Conservation (phyloP, 2,329 filamentous ascomycete species). For the Claviceps cyperi region DNA sequence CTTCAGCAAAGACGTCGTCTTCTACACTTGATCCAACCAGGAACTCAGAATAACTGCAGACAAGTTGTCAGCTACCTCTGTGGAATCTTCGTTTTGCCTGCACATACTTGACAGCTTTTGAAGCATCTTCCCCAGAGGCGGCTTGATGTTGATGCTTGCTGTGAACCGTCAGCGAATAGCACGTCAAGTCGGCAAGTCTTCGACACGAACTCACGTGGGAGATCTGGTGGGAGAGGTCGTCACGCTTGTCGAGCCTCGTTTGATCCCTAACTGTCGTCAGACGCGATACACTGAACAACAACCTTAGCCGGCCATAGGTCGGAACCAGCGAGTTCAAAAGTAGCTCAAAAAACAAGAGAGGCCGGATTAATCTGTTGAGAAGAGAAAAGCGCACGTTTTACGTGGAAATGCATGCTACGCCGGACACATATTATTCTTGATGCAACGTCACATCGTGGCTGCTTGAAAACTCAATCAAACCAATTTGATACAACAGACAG, state of each 20-base stretch:
- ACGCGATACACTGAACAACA: neutral
- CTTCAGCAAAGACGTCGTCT: slow-evolving; percentile 10
- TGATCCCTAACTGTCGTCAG: slow-evolving; percentile 1
- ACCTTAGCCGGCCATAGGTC: neutral
- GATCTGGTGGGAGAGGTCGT: neutral
- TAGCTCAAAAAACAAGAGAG: neutral
- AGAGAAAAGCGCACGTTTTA: neutral
- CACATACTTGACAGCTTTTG: slow-evolving; percentile 5
- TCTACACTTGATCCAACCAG: slow-evolving; percentile 8
- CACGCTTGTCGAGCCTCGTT: slow-evolving; percentile 1
- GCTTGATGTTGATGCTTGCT: slow-evolving; percentile 5
- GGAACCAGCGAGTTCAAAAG: no score
- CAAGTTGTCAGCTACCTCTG: neutral
- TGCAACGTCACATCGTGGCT: neutral
- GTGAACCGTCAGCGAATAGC: neutral
- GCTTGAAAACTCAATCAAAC: neutral
- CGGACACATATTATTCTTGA: no score
- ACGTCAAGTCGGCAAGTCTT: neutral
- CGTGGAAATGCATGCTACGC: no score
- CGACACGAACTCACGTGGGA: neutral
- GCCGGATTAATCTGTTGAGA: neutral
- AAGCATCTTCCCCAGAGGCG: slow-evolving; percentile 5
- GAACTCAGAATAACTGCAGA: slow-evolving; percentile 5
- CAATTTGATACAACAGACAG: neutral
- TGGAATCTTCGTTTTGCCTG: neutral